These are phyloP conservation scores for Mycosarcoma mackinlayi DNA, from an alignment of 1,284 basidiomycete genomes.

Conservation along the genomic window DNA sequence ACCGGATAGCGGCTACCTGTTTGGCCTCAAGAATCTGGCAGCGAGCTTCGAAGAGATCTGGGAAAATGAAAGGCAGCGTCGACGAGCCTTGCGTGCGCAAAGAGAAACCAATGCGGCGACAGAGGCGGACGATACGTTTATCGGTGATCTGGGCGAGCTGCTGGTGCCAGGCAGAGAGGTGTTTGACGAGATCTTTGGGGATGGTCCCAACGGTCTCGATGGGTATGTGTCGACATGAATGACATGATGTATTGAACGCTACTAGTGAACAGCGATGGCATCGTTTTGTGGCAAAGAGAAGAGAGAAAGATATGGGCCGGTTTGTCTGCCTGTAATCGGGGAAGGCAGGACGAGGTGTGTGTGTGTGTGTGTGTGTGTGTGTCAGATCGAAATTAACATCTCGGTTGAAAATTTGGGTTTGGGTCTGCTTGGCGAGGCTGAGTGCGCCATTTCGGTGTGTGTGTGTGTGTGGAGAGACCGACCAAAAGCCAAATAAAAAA, in stretches of 20 bases:
- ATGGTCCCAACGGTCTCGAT: slow-evolving; percentile 34
- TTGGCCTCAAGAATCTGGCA: slow-evolving; percentile 83
- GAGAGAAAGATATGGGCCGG: neutral
- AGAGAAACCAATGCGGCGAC: slow-evolving; percentile 4
- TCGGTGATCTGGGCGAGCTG: slow-evolving; percentile 56
- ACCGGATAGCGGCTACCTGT: slow-evolving; percentile 93
- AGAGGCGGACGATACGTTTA: slow-evolving; percentile 34
- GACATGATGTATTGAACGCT: too few relatives aligned
- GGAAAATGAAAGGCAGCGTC: slow-evolving; percentile 51
- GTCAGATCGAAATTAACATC: too few relatives aligned
- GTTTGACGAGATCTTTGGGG: slow-evolving; percentile 67
- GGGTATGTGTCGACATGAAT: slow-evolving; percentile 57
- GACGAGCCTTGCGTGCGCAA: slow-evolving; percentile 21
- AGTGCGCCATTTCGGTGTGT: too few relatives aligned
- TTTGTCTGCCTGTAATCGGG: too few relatives aligned
- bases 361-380: too few relatives aligned
- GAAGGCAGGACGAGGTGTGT: too few relatives aligned
- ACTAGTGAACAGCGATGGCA: too few relatives aligned
- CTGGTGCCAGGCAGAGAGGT: slow-evolving; percentile 61
- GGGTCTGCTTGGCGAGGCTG: too few relatives aligned
- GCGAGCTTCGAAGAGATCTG: slow-evolving; percentile 74
- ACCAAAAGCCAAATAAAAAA: too few relatives aligned
- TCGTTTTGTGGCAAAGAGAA: neutral
- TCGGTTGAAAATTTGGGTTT: too few relatives aligned
- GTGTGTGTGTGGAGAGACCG: too few relatives aligned